Evolutionary conservation across 345 rosid species (phyloP), one percentile per base, ranked within the genome.

Genomic region (Citrus maxima): DNA sequence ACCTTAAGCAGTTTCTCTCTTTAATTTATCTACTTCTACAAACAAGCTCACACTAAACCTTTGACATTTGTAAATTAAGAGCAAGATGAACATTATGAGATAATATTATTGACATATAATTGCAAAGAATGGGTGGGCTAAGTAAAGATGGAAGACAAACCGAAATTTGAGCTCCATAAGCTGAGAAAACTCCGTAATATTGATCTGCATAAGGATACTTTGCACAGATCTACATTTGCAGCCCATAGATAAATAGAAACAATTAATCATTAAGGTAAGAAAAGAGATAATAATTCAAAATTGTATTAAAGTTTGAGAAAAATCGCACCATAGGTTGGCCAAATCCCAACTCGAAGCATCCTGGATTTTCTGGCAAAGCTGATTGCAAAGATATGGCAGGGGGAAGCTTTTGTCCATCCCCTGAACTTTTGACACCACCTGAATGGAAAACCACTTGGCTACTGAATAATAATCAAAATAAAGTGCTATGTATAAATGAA

Each of bases 111-210:
- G 46, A 18, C 34, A 10, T n/a, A 60, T 30, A 58, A 35, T 55
- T 60, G 24, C 5, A 73, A 24, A 65, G 38, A 68, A 58, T 7
- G 10, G 59, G 10, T 40, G 59, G 73, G 19, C 34, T 67, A 72
- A 62, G 71, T 7, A 59, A 54, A 18, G 66, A 81, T 55, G 56
- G 71, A 77, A 73, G 72, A 85, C 87, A 6, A 42, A 88, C 95
- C 77, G 92, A 68, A 65, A 88, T 78, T 71, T 86, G 97, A 77
- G 94, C 79, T 73, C 93, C 98, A 78, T 86, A 86, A 69, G 98
- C 67, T 55, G 98, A 88, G 80, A 92, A 85, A 72, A 93, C 73
- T 80, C 97, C 98, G 82, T 89, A 94, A 81, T 80, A 91, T 73
- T 87, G 97, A 79, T 93, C 98, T 42, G 74, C 79, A 63, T 63